Evolutionary conservation across 2,329 filamentous ascomycete genomes (phyloP).

Genomic region (Aspergillus uvarum): DNA sequence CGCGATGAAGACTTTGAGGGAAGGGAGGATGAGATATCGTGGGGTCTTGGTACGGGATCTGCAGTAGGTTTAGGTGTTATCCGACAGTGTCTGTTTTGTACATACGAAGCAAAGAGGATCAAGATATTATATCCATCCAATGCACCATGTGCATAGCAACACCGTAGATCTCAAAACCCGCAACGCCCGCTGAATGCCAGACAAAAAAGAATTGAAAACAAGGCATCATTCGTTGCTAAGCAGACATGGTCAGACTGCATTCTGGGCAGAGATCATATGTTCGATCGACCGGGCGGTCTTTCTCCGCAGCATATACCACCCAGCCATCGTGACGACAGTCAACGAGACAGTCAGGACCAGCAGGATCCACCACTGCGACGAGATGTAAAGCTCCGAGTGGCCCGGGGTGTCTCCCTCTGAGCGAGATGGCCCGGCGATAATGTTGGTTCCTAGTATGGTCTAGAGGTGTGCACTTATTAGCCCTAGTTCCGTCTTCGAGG

Average conservation of each 20-base stretch:
- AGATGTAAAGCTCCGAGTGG: conserved; percentile 2
- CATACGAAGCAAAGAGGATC: neutral
- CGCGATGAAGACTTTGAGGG: conserved; percentile 47
- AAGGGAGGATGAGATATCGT: conserved; percentile 48
- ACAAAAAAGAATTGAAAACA: neutral
- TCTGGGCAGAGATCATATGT: too few species aligned
- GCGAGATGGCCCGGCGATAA: conserved; percentile 4
- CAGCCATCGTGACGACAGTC: neutral
- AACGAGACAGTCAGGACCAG: neutral
- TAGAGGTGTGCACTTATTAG: neutral
- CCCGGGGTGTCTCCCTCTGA: neutral
- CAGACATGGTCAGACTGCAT: neutral
- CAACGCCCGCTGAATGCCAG: neutral
- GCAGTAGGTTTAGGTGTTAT: neutral
- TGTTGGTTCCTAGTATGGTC: conserved; percentile 8
- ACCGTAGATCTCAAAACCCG: neutral
- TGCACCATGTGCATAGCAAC: neutral
- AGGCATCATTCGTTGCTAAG: neutral
- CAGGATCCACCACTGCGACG: conserved; percentile 10
- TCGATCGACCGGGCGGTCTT: too few species aligned
- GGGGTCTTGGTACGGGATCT: neutral
- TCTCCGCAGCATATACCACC: conserved; percentile 6
- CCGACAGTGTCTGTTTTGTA: neutral
- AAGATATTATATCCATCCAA: neutral
- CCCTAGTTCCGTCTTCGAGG: neutral